phyloP scores from a whole-genome alignment of 2,329 filamentous ascomycete genomes.

The Aspergillus quadricinctus region DNA sequence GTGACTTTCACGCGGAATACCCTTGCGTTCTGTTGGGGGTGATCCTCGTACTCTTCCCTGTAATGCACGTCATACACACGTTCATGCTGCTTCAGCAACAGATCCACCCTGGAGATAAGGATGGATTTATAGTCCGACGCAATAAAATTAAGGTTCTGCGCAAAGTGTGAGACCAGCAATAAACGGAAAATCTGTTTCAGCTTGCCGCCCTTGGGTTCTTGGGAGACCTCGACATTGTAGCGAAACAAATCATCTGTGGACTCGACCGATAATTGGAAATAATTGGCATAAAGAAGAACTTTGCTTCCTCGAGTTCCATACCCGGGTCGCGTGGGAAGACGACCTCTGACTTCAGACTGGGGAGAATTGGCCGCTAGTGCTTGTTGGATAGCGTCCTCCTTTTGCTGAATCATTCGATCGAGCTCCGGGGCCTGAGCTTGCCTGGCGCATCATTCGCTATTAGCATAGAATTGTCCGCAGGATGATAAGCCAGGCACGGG shows the following conservation, averaged over 20 bases:
- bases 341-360: neutral
- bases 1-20: constrained; percentile 35
- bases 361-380: no score
- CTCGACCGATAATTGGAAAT: constrained; percentile 33
- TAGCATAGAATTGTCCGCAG: no score
- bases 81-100: constrained; percentile 16
- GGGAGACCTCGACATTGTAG: constrained; percentile 37
- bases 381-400: no score
- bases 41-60: constrained; percentile 33
- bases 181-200: constrained; percentile 45
- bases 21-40: constrained; percentile 25
- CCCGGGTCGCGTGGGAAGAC: constrained; percentile 33
- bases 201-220: constrained; percentile 21
- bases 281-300: constrained; percentile 37
- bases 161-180: constrained; percentile 39
- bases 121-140: constrained; percentile 40
- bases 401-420: no score
- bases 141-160: constrained; percentile 22
- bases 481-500: no score
- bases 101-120: constrained; percentile 29
- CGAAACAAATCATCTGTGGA: constrained; percentile 34
- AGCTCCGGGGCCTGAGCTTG: no score
- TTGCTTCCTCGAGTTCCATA: constrained; percentile 32
- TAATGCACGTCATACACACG: constrained; percentile 27
- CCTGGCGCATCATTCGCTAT: no score